Evolutionary conservation across 176 grass and related monocot genomes (phyloP), one percentile per base, ranked within the genome.

Genomic region (Cymbopogon citratus): DNA sequence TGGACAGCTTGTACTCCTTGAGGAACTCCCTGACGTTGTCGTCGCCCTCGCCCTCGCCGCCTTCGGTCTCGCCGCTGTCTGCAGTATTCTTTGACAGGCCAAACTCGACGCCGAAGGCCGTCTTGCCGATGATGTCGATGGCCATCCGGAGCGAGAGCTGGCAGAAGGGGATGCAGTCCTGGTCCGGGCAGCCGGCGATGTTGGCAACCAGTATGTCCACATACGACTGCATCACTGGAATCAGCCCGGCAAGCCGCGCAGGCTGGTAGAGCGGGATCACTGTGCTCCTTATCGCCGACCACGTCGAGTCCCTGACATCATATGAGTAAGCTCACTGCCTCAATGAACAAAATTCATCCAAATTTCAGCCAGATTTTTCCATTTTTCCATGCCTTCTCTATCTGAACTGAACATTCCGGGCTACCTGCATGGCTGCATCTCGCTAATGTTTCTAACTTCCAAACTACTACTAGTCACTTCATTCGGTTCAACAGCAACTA

Each of bases 201-300:
- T 70, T 89, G 27, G 66, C 48, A 57, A 49, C 76, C 48, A 93
- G 89, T 21, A 60, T 48, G 1, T 85, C 75, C 14, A 82, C 82
- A 85, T 95, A 95, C 24, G 82, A 82, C 75, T 91, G 92, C 92
- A 99, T 95, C 33, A 91, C 89, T 0, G 91, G 92, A 35, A 95
- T 86, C 23, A 99, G 90, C 43, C 85, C 67, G 11, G 92, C 83
- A 14, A 99, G 89, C 73, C 88, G 69, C 4, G 89, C 79, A 9
- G 96, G 96, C 76, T 99, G 96, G 91, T 99, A 99, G 5, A 99
- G 83, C 21, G 96, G 91, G 49, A 88, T 82, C 38, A 99, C 92
- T 48, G 87, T 85, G 76, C 90, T 99, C 85, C 96, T 86, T 73
- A 93, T 99, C 1, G 89, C 87, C 12, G 91, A 93, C 96, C 96